Evolutionary conservation across 2,329 filamentous ascomycete species (phyloP).

Genomic region (Aureobasidium sp.): DNA sequence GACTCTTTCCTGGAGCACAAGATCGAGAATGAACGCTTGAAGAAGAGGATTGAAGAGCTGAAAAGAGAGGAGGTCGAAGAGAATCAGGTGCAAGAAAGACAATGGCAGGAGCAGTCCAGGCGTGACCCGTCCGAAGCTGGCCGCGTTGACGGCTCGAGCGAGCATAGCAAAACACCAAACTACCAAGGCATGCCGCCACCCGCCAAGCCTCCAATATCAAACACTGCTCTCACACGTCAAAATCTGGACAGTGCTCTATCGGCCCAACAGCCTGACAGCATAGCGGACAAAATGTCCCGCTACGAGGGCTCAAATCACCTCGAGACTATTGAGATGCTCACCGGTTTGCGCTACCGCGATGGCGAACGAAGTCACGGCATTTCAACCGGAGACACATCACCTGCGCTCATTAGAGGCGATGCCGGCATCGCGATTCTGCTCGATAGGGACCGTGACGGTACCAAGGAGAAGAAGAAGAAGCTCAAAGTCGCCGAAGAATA

Average conservation of each 20-base stretch:
- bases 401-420: conserved; percentile 74
- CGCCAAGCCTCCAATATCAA: conserved; percentile 52
- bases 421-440: conserved; percentile 75
- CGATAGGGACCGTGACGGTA: conserved; percentile 63
- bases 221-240: conserved; percentile 64
- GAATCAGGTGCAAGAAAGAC: conserved; percentile 53
- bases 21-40: conserved; percentile 84
- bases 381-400: conserved; percentile 74
- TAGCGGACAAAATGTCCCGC: conserved; percentile 75
- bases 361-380: conserved; percentile 83
- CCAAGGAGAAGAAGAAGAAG: conserved; percentile 84
- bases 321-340: conserved; percentile 88
- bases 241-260: conserved; percentile 67
- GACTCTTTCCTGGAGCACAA: conserved; percentile 96
- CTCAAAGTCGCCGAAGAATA: conserved; percentile 77
- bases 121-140: conserved; percentile 36
- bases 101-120: conserved; percentile 40
- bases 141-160: conserved; percentile 26
- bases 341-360: conserved; percentile 76
- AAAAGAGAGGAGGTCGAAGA: conserved; percentile 80
- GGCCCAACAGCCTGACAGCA: conserved; percentile 60
- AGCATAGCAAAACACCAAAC: conserved; percentile 22
- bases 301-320: conserved; percentile 68
- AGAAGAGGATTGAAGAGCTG: conserved; percentile 74
- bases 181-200: conserved; percentile 56